Conservation (phyloP, 1,139 yeast species). For the Lodderomyces theae region DNA sequence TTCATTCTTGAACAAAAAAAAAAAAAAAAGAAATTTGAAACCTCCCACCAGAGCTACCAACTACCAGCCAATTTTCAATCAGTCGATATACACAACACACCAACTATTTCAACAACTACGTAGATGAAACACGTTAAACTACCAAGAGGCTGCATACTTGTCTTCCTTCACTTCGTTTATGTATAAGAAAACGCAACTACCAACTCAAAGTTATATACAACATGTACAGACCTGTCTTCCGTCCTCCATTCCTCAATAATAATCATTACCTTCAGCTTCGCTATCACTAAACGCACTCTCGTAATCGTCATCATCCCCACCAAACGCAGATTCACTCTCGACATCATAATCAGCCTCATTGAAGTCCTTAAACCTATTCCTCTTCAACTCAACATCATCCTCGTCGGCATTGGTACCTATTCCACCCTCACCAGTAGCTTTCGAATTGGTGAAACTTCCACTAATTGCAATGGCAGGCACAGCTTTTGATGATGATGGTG, state of each 20-base stretch:
- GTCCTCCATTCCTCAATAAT: slow-evolving; percentile 24
- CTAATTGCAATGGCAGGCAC: slow-evolving; percentile 10
- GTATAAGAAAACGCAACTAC: no score
- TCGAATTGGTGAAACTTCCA: slow-evolving; percentile 17
- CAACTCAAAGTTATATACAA: neutral
- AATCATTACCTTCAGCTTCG: slow-evolving; percentile 47
- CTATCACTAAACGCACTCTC: slow-evolving; percentile 28
- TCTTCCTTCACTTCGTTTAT: no score
- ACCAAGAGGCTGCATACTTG: no score
- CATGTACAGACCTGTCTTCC: neutral
- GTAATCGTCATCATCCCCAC: slow-evolving; percentile 24
- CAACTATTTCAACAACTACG: no score
- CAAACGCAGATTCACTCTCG: slow-evolving; percentile 36
- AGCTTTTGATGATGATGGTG: neutral
- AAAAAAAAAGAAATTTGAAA: no score
- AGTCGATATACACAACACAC: no score
- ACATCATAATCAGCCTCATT: slow-evolving; percentile 49
- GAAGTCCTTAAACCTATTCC: slow-evolving; percentile 44
- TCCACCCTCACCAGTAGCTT: slow-evolving; percentile 22
- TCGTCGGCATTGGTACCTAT: slow-evolving; percentile 16
- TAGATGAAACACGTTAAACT: no score
- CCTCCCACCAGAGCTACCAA: no score
- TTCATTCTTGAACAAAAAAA: no score
- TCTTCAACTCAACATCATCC: slow-evolving; percentile 44
- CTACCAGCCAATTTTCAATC: no score